Conservation (phyloP, 1,284 basidiomycete species). For the Trichosporon coremiiforme region DNA sequence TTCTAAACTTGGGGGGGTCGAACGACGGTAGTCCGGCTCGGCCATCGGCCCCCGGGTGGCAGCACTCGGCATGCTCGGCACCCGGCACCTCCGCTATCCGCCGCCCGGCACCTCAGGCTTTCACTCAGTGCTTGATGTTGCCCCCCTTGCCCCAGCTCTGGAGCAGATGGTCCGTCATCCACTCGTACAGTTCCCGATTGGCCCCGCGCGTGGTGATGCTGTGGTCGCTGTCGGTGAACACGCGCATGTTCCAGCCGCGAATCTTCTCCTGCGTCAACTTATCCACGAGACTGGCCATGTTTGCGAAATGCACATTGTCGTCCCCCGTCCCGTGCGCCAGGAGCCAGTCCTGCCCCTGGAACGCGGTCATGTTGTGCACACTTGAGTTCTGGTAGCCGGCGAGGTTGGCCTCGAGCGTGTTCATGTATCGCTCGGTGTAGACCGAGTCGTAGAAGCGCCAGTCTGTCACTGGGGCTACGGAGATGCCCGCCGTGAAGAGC, state of each 20-base stretch:
- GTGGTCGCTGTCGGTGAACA: conserved; percentile 98
- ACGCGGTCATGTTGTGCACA: conserved; percentile 81
- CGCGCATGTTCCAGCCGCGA: conserved; percentile 80
- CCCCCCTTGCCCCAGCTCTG: conserved; percentile 92
- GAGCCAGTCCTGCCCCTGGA: conserved; percentile 71
- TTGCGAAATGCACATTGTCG: conserved; percentile 90
- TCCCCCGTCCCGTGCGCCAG: conserved; percentile 91
- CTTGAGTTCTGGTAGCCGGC: conserved; percentile 81
- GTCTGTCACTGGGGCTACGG: conserved; percentile 66
- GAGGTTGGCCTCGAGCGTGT: conserved; percentile 72
- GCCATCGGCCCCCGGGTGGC: too few relatives aligned
- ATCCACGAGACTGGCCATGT: conserved; percentile 86
- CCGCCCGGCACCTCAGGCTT: too few relatives aligned
- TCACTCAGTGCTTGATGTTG: conserved; percentile 40
- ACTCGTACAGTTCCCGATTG: conserved; percentile 81
- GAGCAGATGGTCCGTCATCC: conserved; percentile 75
- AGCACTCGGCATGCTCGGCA: too few relatives aligned
- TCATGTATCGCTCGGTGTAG: conserved; percentile 93
- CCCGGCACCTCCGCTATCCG: too few relatives aligned
- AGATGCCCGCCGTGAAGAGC: conserved; percentile 77
- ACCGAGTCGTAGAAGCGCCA: conserved; percentile 74
- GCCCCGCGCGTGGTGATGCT: conserved; percentile 72
- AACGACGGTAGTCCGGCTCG: too few relatives aligned
- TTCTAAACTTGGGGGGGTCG: too few relatives aligned
- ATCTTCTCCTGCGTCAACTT: conserved; percentile 80